These are phyloP conservation scores for Kwoniella shandongensis DNA, from an alignment of 768 basidiomycete species.

Conservation along the genomic window DNA sequence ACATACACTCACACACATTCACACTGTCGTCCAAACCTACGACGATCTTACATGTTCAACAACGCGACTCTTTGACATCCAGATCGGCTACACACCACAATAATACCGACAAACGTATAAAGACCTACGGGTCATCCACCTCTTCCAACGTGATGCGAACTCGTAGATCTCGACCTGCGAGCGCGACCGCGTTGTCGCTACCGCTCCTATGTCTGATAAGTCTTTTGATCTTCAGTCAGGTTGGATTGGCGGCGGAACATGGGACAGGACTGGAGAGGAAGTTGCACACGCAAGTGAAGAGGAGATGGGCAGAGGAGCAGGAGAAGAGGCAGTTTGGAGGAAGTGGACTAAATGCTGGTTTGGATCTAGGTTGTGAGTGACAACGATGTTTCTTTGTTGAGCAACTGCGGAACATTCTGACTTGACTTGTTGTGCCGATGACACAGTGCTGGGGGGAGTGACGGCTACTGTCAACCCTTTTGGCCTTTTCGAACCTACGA, in stretches of 20 bases:
- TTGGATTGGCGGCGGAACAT: not conserved
- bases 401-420: too few relatives aligned
- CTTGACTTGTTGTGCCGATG: too few relatives aligned
- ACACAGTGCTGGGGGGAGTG: not conserved
- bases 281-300: not conserved
- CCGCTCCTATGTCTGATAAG: not conserved
- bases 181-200: not conserved
- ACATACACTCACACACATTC: too few relatives aligned
- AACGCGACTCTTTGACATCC: too few relatives aligned
- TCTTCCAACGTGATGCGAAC: not conserved
- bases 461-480: not conserved
- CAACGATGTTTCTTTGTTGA: too few relatives aligned
- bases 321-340: not conserved
- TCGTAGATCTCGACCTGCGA: not conserved
- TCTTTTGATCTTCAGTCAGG: not conserved
- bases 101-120: too few relatives aligned
- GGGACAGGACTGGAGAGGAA: not conserved
- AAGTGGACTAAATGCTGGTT: not conserved
- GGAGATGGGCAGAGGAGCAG: not conserved
- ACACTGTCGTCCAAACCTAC: too few relatives aligned
- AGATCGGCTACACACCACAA: too few relatives aligned
- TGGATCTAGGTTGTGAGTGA: slow-evolving; percentile 1
- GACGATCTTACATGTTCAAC: too few relatives aligned
- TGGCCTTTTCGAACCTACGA: not conserved
- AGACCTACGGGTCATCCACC: slow-evolving; percentile 1